Percentiles rank a stretch among this genome's conserved stretches.
phyloP scores from a whole-genome alignment of 495 filamentous ascomycete species.

The Trichocladium antarcticum region DNA sequence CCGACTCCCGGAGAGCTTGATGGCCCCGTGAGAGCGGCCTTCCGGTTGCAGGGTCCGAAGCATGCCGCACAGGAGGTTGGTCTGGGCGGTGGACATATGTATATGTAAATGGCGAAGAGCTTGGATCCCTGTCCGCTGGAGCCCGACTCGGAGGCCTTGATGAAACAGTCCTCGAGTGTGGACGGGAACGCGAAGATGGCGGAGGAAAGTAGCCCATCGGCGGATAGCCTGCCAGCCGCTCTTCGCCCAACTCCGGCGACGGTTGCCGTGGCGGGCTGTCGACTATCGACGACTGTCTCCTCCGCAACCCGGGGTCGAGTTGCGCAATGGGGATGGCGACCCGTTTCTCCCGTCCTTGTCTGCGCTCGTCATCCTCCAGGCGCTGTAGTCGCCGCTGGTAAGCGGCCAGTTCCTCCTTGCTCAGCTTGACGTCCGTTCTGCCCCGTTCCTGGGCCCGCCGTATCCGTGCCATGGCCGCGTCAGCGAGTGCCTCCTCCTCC shows the following conservation, averaged over 20 bases:
- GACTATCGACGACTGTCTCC: constrained; percentile 1
- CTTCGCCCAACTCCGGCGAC: constrained; percentile 6
- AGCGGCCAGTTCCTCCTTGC: constrained; percentile 62
- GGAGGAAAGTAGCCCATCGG: constrained; percentile 34
- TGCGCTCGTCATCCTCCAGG: constrained; percentile 37
- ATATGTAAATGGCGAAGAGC: constrained; percentile 35
- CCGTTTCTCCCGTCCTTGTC: constrained; percentile 28
- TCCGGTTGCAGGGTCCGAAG: constrained; percentile 23
- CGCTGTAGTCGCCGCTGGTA: constrained; percentile 54
- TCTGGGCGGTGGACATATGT: constrained; percentile 25
- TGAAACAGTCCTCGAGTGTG: constrained; percentile 25
- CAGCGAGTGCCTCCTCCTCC: constrained; percentile 61
- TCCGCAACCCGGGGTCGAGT: constrained; percentile 23
- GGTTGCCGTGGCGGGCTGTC: constrained; percentile 9
- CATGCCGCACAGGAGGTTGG: constrained; percentile 17
- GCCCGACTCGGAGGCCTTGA: constrained; percentile 19
- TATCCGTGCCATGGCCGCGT: constrained; percentile 66
- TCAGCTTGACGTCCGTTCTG: constrained; percentile 63
- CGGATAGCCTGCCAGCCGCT: constrained; percentile 16
- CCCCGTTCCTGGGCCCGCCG: constrained; percentile 60
- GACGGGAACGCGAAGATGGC: constrained; percentile 21
- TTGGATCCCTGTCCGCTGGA: constrained; percentile 19
- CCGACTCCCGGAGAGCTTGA: constrained; percentile 6
- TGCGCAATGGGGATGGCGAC: constrained; percentile 34
- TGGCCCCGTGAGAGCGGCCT: constrained; percentile 17